Conservation (phyloP, 345 rosid species). For the Laguncularia racemosa region DNA sequence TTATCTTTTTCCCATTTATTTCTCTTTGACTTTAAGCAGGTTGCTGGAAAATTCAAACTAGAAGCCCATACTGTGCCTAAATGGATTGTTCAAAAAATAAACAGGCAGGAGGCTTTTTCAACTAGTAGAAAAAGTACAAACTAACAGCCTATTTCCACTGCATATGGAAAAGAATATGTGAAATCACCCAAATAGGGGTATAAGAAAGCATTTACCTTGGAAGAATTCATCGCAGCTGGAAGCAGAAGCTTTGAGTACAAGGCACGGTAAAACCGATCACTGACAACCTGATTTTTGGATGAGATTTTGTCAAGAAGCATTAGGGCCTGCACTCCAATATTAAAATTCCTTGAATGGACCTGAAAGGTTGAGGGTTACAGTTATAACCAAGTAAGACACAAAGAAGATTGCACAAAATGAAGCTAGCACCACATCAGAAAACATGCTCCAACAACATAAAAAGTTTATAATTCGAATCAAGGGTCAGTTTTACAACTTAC, state of each 20-base stretch:
- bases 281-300: conserved; percentile 86
- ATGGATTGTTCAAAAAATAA: no score
- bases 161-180: no score
- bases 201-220: conserved; percentile 56
- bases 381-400: conserved; percentile 7
- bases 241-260: conserved; percentile 87
- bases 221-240: conserved; percentile 86
- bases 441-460: no score
- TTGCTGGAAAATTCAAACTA: no score
- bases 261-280: conserved; percentile 92
- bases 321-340: conserved; percentile 87
- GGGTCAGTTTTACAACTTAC: conserved; percentile 22
- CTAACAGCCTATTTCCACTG: no score
- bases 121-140: no score
- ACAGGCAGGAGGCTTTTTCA: no score
- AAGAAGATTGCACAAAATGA: not conserved
- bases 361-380: conserved; percentile 15
- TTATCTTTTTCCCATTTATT: no score
- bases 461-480: no score
- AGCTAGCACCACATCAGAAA: not conserved
- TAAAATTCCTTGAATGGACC: conserved; percentile 93
- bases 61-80: no score
- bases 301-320: conserved; percentile 98
- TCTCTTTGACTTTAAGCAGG: no score
- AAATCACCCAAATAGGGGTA: no score